Percentiles rank a stretch among this genome's conserved stretches.
phyloP scores from a whole-genome alignment of 495 filamentous ascomycete species.

The Aspergillus sclerotioniger region DNA sequence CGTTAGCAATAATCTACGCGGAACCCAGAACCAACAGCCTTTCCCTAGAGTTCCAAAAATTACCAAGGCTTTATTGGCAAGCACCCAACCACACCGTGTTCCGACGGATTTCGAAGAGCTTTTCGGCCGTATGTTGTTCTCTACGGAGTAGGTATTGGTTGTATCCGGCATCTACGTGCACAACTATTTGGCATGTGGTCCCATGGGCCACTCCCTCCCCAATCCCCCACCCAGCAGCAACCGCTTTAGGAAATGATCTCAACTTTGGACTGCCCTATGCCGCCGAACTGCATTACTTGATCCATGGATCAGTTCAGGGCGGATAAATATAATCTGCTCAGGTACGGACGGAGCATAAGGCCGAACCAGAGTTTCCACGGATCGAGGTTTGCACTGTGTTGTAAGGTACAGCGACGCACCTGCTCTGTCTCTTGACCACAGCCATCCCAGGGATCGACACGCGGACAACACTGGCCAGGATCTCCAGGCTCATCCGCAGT shows the following conservation, averaged over 20 bases:
- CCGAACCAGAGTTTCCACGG: not conserved
- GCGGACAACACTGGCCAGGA: not conserved
- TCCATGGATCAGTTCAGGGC: conserved; percentile 3
- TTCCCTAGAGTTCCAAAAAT: not conserved
- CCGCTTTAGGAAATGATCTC: conserved; percentile 12
- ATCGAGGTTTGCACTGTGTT: no score
- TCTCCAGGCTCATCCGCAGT: not conserved
- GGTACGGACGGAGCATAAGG: not conserved
- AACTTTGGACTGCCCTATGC: not conserved
- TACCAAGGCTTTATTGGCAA: not conserved
- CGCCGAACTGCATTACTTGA: not conserved
- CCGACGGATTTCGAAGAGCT: not conserved
- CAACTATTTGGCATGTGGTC: not conserved
- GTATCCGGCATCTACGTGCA: not conserved
- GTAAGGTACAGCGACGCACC: no score
- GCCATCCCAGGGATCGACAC: no score
- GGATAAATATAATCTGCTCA: not conserved
- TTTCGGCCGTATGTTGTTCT: not conserved
- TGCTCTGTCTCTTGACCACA: no score
- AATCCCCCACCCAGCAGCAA: conserved; percentile 2
- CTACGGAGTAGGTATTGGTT: not conserved
- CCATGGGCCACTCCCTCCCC: conserved; percentile 7
- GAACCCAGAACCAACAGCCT: not conserved
- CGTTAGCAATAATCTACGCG: not conserved
- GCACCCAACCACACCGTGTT: not conserved